phyloP scores from a whole-genome alignment of 2,329 filamentous ascomycete genomes.

The Fusarium nelsonii region DNA sequence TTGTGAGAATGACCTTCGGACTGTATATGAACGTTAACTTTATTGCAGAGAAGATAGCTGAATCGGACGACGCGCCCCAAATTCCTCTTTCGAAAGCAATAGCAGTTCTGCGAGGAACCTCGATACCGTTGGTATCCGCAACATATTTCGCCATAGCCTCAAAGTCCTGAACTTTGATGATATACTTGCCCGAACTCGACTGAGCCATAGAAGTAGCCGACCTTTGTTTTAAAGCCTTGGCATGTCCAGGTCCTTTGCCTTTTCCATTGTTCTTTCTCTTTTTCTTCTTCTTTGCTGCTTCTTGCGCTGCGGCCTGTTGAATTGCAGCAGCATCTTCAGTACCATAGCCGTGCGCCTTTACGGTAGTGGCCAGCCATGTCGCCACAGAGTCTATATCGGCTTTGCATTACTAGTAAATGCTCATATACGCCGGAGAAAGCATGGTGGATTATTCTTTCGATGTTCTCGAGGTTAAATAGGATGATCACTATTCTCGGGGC shows the following conservation, averaged over 20 bases:
- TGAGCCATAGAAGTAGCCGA: background rate
- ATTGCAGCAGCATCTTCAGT: background rate
- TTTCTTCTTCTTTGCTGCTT: background rate
- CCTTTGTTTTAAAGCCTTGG: background rate
- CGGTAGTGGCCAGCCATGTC: conserved; percentile 32
- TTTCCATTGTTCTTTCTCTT: conserved; percentile 21
- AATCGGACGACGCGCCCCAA: background rate
- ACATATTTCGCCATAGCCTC: conserved; percentile 36
- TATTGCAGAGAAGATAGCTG: background rate
- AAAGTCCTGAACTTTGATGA: conserved; percentile 35
- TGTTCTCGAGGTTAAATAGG: background rate
- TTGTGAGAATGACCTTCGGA: conserved; percentile 30
- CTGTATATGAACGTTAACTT: background rate
- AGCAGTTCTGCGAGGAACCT: conserved; percentile 23
- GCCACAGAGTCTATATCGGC: conserved; percentile 39
- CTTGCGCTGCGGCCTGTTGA: background rate
- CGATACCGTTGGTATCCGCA: conserved; percentile 16
- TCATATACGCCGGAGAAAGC: background rate
- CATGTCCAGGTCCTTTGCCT: background rate
- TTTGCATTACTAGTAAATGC: conserved; percentile 39
- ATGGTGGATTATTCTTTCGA: background rate
- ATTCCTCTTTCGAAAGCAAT: conserved; percentile 37
- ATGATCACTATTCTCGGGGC: background rate
- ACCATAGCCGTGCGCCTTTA: conserved; percentile 28
- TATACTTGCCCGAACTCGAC: background rate